Percentiles rank a stretch among this genome's conserved stretches.
Conservation (phyloP, 2,329 filamentous ascomycete species). For the Fusarium tjaetaba region DNA sequence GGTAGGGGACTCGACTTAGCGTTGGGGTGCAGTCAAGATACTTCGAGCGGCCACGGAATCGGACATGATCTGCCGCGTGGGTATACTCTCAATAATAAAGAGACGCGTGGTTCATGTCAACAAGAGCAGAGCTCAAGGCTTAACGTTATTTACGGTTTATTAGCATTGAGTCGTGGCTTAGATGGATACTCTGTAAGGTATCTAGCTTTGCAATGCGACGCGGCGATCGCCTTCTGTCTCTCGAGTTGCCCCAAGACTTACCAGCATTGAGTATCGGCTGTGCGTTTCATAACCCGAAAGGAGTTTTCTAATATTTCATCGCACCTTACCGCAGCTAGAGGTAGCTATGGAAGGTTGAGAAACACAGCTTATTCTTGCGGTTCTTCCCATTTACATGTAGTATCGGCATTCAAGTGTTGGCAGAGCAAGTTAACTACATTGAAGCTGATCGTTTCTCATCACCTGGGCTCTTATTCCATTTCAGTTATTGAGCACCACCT, state of each 20-base stretch:
- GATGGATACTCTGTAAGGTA: background rate
- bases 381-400: background rate
- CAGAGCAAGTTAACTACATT: background rate
- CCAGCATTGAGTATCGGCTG: background rate
- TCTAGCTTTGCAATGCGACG: background rate
- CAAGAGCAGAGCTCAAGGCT: background rate
- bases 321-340: background rate
- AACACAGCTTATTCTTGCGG: no score
- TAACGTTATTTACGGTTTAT: fast-evolving
- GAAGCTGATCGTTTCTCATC: background rate
- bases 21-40: background rate
- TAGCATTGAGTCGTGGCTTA: background rate
- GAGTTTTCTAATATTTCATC: background rate
- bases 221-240: background rate
- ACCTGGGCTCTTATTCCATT: background rate
- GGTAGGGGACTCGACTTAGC: background rate
- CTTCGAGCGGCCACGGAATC: no score
- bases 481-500: background rate
- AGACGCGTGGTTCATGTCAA: background rate
- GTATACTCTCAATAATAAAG: background rate
- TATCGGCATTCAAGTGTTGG: background rate
- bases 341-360: fast-evolving
- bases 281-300: background rate
- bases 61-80: background rate
- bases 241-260: background rate